Evolutionary conservation across 345 rosid genomes (phyloP), one percentile per base, ranked within the genome.

Genomic region (Populus davidiana): DNA sequence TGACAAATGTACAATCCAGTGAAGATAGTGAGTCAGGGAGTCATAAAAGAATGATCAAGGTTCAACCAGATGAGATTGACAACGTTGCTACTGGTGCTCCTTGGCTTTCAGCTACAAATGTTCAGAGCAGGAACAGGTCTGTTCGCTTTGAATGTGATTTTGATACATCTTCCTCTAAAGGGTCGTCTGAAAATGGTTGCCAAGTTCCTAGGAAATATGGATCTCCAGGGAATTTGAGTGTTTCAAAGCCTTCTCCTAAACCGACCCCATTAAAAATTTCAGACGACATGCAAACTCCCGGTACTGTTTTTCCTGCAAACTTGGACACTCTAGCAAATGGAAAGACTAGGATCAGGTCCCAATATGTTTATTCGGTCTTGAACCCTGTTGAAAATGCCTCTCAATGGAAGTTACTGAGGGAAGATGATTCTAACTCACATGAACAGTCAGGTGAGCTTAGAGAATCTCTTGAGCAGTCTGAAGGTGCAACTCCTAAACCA

Each of bases 261-360:
- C 96, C 97, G 62, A 96, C 96, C 25, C 85, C 96, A 33, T 8
- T 89, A 74, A 90, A 90, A 82, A 83, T 96, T 75, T 86, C 91
- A 59, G 94, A 92, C 77, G 99, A 94, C 74, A 92, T 96, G 97
- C 97, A 96, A 86, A 96, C 99, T 80, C 98, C 98, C 5, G 99
- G 97, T 80, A 94, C 99, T 69, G 85, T 89, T 80, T 96, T 85
- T 78, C 91, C 95, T 63, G 80, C 91, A 73, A 87, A 85, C 75
- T 29, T 86, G 52, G 93, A 84, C 61, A 79, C 70, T 73, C 79
- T 81, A 54, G 85, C 80, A 17, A 81, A 73, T 81, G 87, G 89
- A 68, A 92, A 86, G 83, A 82, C 83, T 41, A 85, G 88, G 83
- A 80, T 96, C 73, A 92, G 94, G 83, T 90, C 97, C 29, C 92